phyloP scores from a whole-genome alignment of 805 yeast genomes.

The Candida mattraensis region DNA sequence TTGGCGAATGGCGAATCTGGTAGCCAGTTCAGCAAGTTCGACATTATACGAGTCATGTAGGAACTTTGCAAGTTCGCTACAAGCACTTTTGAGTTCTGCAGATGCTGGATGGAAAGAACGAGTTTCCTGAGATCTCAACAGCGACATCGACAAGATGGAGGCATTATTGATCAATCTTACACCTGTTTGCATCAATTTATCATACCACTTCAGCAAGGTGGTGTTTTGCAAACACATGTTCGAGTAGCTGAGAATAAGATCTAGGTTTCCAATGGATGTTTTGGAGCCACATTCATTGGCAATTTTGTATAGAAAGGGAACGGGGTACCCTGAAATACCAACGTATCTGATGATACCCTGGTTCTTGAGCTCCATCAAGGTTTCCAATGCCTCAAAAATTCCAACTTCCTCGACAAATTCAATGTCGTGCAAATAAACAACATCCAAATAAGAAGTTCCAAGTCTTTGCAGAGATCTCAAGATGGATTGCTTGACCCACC shows the following conservation, averaged over 20 bases:
- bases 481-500: conserved; percentile 61
- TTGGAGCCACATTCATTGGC: conserved; percentile 39
- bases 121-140: conserved; percentile 66
- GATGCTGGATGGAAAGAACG: conserved; percentile 82
- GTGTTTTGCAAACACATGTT: conserved; percentile 83
- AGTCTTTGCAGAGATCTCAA: conserved; percentile 66
- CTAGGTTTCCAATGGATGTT: conserved; percentile 60
- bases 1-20: conserved; percentile 65
- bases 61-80: conserved; percentile 43
- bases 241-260: conserved; percentile 74
- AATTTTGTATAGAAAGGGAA: conserved; percentile 59
- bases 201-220: conserved; percentile 44
- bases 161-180: conserved; percentile 70
- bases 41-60: conserved; percentile 40
- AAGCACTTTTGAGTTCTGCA: conserved; percentile 52
- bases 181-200: conserved; percentile 50
- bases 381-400: conserved; percentile 61
- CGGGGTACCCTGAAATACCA: conserved; percentile 89
- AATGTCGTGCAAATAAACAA: conserved; percentile 85
- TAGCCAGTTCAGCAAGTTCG: conserved; percentile 81
- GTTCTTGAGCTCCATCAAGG: conserved; percentile 56
- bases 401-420: conserved; percentile 67
- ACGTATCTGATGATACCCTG: conserved; percentile 63
- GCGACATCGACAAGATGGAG: conserved; percentile 85
- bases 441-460: conserved; percentile 67